Percentiles rank a stretch among this genome's conserved stretches.
Evolutionary conservation across 495 filamentous ascomycete genomes (phyloP).

Genomic region (Aspergillus kassunensis): DNA sequence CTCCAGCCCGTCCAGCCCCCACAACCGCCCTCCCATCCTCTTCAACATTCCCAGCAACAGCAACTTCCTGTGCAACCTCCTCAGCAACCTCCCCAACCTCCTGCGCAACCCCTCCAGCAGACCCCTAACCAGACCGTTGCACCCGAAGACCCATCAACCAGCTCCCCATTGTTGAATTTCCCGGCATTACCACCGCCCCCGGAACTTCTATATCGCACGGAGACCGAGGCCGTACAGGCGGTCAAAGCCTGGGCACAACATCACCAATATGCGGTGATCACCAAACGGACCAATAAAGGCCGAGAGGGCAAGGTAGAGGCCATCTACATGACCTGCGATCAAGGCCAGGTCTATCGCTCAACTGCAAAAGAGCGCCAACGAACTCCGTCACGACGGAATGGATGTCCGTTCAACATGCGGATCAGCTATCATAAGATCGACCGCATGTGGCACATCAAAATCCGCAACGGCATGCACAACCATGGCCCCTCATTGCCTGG

Average conservation of each 20-base stretch:
- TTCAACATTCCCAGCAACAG: too few relatives aligned
- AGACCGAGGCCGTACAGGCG: conserved; percentile 9
- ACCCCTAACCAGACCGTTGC: background rate
- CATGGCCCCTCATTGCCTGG: conserved; percentile 8
- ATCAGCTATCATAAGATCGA: conserved; percentile 13
- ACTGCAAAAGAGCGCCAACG: conserved; percentile 12
- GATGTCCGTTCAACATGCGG: conserved; percentile 9
- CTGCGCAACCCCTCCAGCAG: background rate
- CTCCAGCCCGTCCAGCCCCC: background rate
- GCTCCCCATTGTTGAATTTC: background rate
- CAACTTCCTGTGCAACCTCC: too few relatives aligned
- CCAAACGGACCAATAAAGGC: conserved; percentile 14
- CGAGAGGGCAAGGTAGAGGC: conserved; percentile 10
- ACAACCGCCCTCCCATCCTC: background rate
- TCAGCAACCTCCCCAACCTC: background rate
- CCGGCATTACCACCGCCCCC: conserved; percentile 6
- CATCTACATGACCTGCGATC: conserved; percentile 14
- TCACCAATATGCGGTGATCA: conserved; percentile 11
- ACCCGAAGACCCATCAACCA: background rate
- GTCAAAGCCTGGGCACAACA: conserved; percentile 9
- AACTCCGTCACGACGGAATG: conserved; percentile 7
- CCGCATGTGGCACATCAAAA: conserved; percentile 11
- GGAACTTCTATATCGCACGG: conserved; percentile 5
- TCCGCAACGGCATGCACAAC: conserved; percentile 7
- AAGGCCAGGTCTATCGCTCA: conserved; percentile 10